A percentile compares a stretch with the other conserved stretches of the same genome.
Evolutionary conservation across 768 basidiomycete species (phyloP).

Genomic region (Lentinula sp.): DNA sequence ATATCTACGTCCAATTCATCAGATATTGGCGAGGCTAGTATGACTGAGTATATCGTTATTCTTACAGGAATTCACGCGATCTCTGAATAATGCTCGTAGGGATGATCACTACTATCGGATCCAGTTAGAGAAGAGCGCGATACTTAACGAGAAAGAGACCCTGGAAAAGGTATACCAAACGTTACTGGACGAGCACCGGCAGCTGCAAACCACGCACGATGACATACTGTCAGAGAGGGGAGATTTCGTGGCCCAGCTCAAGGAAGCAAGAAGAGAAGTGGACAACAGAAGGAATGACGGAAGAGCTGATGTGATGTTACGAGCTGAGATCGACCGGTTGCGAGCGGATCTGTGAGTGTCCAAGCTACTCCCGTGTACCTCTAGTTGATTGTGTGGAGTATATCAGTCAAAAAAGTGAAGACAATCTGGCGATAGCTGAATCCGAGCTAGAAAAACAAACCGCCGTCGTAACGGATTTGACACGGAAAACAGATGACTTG

Average conservation of each 20-base stretch:
- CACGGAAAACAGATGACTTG: conserved; percentile 76
- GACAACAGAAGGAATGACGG: conserved; percentile 54
- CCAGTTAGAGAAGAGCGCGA: conserved; percentile 72
- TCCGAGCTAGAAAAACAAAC: conserved; percentile 80
- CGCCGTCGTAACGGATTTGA: conserved; percentile 61
- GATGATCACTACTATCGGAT: conserved; percentile 88
- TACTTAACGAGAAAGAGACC: conserved; percentile 81
- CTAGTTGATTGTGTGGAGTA: conserved; percentile 20
- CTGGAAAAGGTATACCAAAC: conserved; percentile 76
- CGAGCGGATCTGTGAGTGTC: conserved; percentile 75
- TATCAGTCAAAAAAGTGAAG: conserved; percentile 87
- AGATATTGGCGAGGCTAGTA: conserved; percentile 50
- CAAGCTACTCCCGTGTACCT: background rate
- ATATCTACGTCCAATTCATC: conserved; percentile 45
- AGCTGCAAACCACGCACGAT: conserved; percentile 70
- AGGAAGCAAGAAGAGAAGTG: conserved; percentile 51
- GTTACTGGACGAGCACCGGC: conserved; percentile 70
- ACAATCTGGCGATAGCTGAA: conserved; percentile 79
- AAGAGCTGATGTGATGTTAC: conserved; percentile 71
- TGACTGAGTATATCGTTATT: conserved; percentile 66
- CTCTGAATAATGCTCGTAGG: conserved; percentile 30
- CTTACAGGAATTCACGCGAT: conserved; percentile 4
- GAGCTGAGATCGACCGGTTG: conserved; percentile 77
- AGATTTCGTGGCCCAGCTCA: conserved; percentile 59
- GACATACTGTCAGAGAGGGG: conserved; percentile 76